Conservation (phyloP, 164 flowering plant species). For the Stephania japonica region DNA sequence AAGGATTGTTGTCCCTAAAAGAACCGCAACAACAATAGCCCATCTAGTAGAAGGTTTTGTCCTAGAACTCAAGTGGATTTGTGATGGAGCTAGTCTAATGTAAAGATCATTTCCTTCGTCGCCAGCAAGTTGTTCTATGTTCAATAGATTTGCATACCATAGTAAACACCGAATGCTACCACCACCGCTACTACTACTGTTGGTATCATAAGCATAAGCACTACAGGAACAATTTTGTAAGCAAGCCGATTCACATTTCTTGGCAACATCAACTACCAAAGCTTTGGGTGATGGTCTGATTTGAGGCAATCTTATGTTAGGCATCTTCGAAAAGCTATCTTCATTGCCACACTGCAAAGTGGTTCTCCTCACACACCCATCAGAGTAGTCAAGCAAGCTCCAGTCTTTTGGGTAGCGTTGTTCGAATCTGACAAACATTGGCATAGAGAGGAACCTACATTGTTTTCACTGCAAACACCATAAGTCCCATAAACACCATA, state of each 20-base stretch:
- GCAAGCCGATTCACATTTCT: neutral
- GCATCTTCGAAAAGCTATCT: conserved; percentile 7
- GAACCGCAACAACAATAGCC: too few relatives aligned
- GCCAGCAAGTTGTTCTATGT: conserved; percentile 13
- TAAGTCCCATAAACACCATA: neutral
- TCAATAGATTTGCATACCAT: conserved; percentile 26
- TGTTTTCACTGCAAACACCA: conserved; percentile 19
- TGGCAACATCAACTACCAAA: neutral
- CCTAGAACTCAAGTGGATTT: neutral
- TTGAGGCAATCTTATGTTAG: conserved; percentile 11
- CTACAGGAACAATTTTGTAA: too few relatives aligned
- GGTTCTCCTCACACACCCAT: too few relatives aligned
- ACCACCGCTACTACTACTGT: too few relatives aligned
- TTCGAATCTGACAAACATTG: conserved; percentile 17
- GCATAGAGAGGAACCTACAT: conserved; percentile 13
- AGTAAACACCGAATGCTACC: neutral
- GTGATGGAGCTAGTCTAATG: conserved; percentile 19
- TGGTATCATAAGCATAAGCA: too few relatives aligned
- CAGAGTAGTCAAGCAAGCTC: conserved; percentile 12
- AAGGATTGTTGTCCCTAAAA: too few relatives aligned
- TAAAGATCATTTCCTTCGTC: conserved; percentile 11
- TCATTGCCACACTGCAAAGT: conserved; percentile 10
- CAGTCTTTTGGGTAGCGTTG: conserved; percentile 10
- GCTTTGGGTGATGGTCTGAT: neutral
- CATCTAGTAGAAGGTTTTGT: neutral